Evolutionary conservation across 306 rosid genomes (phyloP).

Genomic region (Castanea mollissima): DNA sequence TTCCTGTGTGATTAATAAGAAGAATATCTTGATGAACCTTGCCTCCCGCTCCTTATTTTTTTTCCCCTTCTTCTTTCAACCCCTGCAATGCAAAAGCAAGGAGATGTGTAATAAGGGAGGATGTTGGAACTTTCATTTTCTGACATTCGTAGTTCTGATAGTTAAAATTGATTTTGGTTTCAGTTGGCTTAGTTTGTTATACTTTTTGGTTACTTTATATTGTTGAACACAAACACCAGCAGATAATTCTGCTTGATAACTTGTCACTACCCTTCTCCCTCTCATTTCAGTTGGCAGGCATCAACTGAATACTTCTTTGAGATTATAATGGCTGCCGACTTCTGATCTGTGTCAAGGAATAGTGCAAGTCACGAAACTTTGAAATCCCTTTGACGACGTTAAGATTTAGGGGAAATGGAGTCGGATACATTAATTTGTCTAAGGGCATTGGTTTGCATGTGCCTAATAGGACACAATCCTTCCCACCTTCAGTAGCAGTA

Average conservation of each 20-base stretch:
- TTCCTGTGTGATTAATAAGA: conserved; percentile 46
- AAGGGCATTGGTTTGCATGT: no score
- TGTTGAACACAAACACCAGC: not conserved
- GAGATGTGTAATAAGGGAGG: not conserved
- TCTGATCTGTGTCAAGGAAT: no score
- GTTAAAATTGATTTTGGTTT: not conserved
- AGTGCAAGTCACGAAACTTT: no score
- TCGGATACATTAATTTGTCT: no score
- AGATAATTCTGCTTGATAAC: no score
- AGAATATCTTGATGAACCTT: not conserved
- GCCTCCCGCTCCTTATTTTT: not conserved
- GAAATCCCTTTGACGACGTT: no score
- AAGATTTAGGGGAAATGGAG: no score
- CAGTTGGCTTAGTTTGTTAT: not conserved
- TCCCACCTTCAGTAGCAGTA: no score
- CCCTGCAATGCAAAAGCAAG: not conserved
- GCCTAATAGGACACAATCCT: no score
- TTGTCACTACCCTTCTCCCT: not conserved
- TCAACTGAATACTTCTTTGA: no score
- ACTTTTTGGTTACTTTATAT: not conserved
- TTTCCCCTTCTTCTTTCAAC: not conserved
- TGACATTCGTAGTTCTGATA: not conserved
- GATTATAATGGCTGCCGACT: no score
- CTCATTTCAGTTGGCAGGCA: not conserved
- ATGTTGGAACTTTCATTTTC: not conserved